Conservation (phyloP, 2,329 filamentous ascomycete genomes). For the Cladosporium cucumerinum region DNA sequence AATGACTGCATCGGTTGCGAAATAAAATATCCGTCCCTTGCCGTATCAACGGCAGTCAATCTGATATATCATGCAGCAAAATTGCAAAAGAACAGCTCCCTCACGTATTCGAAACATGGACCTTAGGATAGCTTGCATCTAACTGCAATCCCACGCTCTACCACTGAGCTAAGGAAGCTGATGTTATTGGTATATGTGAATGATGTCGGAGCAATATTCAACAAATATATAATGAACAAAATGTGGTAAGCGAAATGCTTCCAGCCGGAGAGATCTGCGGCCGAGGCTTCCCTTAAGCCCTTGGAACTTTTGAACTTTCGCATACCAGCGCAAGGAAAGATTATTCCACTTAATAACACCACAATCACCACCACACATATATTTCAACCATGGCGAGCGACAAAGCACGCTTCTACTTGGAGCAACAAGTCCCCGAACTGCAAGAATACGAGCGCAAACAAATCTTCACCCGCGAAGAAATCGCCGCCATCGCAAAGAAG, state of each 20-base stretch:
- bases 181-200: background rate
- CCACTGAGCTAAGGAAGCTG: constrained; percentile 18
- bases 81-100: constrained; percentile 10
- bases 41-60: too few relatives aligned
- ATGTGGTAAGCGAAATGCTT: background rate
- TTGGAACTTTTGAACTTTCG: constrained; percentile 11
- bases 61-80: background rate
- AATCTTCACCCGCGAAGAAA: constrained; percentile 88
- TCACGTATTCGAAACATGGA: constrained; percentile 16
- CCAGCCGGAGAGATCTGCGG: background rate
- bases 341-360: background rate
- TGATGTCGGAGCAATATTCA: rapidly evolving
- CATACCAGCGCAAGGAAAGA: background rate
- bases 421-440: constrained; percentile 86
- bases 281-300: constrained; percentile 5
- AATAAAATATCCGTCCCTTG: background rate
- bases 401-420: constrained; percentile 92
- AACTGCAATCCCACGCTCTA: constrained; percentile 18
- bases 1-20: too few relatives aligned
- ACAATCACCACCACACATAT: background rate
- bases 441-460: constrained; percentile 89
- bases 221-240: background rate
- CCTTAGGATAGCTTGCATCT: constrained; percentile 16
- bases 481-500: constrained; percentile 81
- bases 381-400: constrained; percentile 59